Evolutionary conservation across 2,329 filamentous ascomycete genomes (phyloP), one percentile per base, ranked within the genome.

Genomic region (Fusarium concolor): DNA sequence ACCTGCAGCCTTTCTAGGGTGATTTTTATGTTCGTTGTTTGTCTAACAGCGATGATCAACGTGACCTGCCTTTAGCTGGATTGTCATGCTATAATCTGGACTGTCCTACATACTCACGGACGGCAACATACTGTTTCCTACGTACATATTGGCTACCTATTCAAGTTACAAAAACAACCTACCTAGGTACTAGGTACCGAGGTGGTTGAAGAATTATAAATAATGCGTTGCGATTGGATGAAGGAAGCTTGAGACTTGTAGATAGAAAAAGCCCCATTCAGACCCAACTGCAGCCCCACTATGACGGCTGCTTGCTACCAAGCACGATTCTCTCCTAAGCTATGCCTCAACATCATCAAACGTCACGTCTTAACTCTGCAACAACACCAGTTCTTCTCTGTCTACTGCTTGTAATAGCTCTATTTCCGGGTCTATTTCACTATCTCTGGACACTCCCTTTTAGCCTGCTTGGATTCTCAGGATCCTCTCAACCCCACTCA

Each of bases 361-460:
- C 72, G 73, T 72, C 76, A 71, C 73, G 77, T 71, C 75, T 74
- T 61, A 78, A 72, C 67, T 76, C 74, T 64, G 78, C 73, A 62
- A 81, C 78, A 42, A 85, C 82, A 42, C 60, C 70, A 9, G 70
- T 86, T 28, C 72, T 83, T 42, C 77, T 88, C 10, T 70, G 84
- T 52, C 52, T 82, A n/a, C 56, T 87, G 12, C 78, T 89, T 35
- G 74, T 87, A 15, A 35, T 87, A 42, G 76, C 81, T 28, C 79
- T 89, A 61, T 89, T 88, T 69, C 86, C 87, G 0, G 74, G 76
- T 1, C 60, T 83, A 24, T 88, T 88, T 63, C 85, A 89, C 74
- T 78, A 79, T 66, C 63, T 87, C 63, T 85, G 81, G 80, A 81
- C 81, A 2, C 67, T 86, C 1, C 86, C 85, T 1, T 76, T 87